Base-by-base conservation (phyloP, 129 eudicot genomes). In the Rutidosis leptorrhynchoides region DNA sequence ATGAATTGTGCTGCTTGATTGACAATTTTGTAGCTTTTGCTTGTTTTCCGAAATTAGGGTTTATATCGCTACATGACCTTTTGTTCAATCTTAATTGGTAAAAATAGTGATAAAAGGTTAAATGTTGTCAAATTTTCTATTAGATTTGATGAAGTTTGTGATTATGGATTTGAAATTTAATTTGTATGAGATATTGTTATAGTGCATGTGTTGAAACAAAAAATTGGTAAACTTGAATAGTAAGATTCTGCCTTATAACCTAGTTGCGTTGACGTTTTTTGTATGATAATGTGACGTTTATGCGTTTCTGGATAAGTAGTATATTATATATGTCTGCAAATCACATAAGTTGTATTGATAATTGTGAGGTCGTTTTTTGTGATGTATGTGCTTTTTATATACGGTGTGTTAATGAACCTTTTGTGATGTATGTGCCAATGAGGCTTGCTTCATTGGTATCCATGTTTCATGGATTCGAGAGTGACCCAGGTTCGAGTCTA, bases 261-360 rank as follows among this genome's bases (percentile, higher is more conserved):
- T 35, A 35, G 42, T 35, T 23, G 16, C 28, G 11, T 56, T n/a
- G n/a, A n/a, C n/a, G n/a, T n/a, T n/a, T 56, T 17, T 29, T 2
- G 6, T 16, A 19, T 27, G 2, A 17, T 65, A 49, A 48, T 29
- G 12, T 49, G 16, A 10, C 28, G 23, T 16, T 23, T 35, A 40
- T 56, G 65, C 27, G 22, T 56, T 19, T 56, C 19, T 70, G 42
- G 58, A 52, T 67, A 20, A 14, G 51, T 67, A 43, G 55, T 21
- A 7, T 46, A 58, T 40, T 42, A 24, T 42, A 10, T 25, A 9
- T 53, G 15, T 21, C 16, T 0, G 6, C 27, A 8, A 53, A 9
- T 53, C 16, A 21, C 16, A 53, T 21, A 16, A 53, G 12, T 1
- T 53, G 2, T 57, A n/a, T 40, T 28, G 19, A 27, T 58, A 65